Evolutionary conservation across 2,329 filamentous ascomycete genomes (phyloP), one percentile per base, ranked within the genome.

Genomic region (Hymenoscyphus albidus): DNA sequence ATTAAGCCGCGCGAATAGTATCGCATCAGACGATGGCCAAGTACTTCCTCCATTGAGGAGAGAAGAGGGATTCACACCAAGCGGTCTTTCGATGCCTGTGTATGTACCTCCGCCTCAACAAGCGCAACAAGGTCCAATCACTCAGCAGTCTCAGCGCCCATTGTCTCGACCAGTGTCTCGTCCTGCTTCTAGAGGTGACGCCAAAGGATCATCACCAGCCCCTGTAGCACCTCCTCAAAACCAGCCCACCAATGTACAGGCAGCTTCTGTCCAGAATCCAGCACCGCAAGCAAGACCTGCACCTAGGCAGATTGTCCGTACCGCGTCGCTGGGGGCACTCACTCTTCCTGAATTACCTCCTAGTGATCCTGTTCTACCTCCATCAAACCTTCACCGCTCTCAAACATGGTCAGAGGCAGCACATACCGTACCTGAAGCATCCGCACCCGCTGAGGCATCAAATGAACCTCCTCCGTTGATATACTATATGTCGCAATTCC

Each of bases 301-400:
- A 13, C 82, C 76, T 75, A 66, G 74, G 74, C 67, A 62, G 57
- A 68, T 72, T 69, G 66, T 59, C 63, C 72, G 70, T 22, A 75
- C 68, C 38, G 73, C 69, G 35, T 77, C 72, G 13, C 66, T 71
- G 51, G 72, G 74, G 57, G 69, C 74, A 1, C 66, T 77, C 14
- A 70, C 70, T 44, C 72, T 77, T 27, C 73, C 77, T 39, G 69
- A 72, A 39, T 72, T 81, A 39, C 77, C 80, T 2, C 80, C 81
- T 3, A 87, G 83, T 68, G 85, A 87, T 64, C 82, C 84, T 10
- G 74, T 74, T 31, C 75, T 78, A 0, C 80, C 80, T 22, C 80
- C 76, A 4, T 73, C 74, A 12, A 69, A 16, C 51, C 74, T 80
- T 27, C 75, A 78, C 12, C 75, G 78, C 67, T 76, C 78, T 31